Evolutionary conservation across 169 alveolate genomes (phyloP).

Genomic region (Cryptosporidium felis): DNA sequence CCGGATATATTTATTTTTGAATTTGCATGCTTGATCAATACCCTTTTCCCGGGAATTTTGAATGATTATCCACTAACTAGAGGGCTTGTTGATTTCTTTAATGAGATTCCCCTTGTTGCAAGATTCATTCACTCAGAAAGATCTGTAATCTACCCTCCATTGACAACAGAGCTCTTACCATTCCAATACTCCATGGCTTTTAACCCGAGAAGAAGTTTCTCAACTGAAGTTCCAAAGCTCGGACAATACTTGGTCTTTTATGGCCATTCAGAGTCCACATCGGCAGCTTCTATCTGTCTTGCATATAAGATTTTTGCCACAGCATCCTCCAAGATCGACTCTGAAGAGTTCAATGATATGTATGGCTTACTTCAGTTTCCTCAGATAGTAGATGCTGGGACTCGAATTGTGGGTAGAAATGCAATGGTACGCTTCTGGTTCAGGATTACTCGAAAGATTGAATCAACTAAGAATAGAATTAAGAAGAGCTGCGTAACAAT

Average conservation of each 20-base stretch:
- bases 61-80: conserved; percentile 35
- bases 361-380: conserved; percentile 54
- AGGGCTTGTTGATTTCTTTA: conserved; percentile 40
- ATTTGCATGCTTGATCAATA: conserved; percentile 6
- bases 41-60: conserved; percentile 46
- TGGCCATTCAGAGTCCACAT: conserved; percentile 62
- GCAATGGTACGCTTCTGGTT: conserved; percentile 22
- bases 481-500: conserved; percentile 38
- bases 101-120: conserved; percentile 30
- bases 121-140: conserved; percentile 34
- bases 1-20: conserved; percentile 46
- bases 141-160: conserved; percentile 49
- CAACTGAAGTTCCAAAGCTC: conserved; percentile 15
- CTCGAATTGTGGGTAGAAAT: conserved; percentile 36
- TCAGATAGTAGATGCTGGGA: conserved; percentile 32
- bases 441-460: conserved; percentile 14
- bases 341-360: conserved; percentile 28
- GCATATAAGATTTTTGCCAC: not conserved
- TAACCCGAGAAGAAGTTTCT: conserved; percentile 21
- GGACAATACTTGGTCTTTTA: conserved; percentile 52
- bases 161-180: conserved; percentile 23
- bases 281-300: conserved; percentile 67
- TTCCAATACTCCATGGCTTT: conserved; percentile 40
- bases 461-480: conserved; percentile 15
- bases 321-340: not conserved